Evolutionary conservation across 2,329 filamentous ascomycete species (phyloP).

Genomic region (Scorias spongiosa): DNA sequence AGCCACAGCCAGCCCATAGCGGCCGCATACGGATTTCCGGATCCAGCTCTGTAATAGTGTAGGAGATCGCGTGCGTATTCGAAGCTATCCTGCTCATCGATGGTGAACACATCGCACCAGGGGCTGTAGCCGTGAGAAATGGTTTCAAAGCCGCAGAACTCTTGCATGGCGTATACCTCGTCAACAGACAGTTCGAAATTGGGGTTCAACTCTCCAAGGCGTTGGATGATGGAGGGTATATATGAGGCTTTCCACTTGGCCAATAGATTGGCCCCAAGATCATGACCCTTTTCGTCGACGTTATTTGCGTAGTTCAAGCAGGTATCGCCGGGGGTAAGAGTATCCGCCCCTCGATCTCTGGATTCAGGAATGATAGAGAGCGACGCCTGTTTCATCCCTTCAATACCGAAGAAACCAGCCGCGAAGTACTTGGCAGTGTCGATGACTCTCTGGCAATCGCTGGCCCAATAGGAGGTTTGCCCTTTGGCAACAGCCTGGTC

Average conservation of each 20-base stretch:
- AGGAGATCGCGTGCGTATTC: constrained; percentile 44
- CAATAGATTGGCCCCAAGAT: constrained; percentile 34
- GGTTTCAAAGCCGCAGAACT: constrained; percentile 46
- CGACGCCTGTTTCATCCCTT: constrained; percentile 27
- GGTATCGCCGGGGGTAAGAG: constrained; percentile 39
- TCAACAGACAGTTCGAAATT: constrained; percentile 27
- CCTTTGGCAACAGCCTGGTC: constrained; percentile 12
- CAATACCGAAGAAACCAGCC: constrained; percentile 38
- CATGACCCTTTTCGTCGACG: constrained; percentile 27
- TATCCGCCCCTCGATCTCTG: constrained; percentile 34
- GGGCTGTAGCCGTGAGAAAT: constrained; percentile 36
- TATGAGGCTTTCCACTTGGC: constrained; percentile 33
- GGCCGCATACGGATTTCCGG: constrained; percentile 38
- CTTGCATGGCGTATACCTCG: constrained; percentile 45
- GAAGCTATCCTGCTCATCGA: constrained; percentile 38
- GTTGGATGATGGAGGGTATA: constrained; percentile 28
- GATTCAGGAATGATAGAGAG: constrained; percentile 40
- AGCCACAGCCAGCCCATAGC: constrained; percentile 44
- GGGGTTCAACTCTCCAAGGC: constrained; percentile 29
- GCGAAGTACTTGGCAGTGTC: constrained; percentile 42
- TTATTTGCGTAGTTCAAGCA: constrained; percentile 27
- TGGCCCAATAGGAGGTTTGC: constrained; percentile 38
- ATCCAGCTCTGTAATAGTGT: constrained; percentile 44
- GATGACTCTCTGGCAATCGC: constrained; percentile 37
- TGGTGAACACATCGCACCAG: constrained; percentile 43